Percentiles rank a stretch among this genome's conserved stretches.
Evolutionary conservation across 306 rosid genomes (phyloP).

Genomic region (Oemleria cerasiformis): DNA sequence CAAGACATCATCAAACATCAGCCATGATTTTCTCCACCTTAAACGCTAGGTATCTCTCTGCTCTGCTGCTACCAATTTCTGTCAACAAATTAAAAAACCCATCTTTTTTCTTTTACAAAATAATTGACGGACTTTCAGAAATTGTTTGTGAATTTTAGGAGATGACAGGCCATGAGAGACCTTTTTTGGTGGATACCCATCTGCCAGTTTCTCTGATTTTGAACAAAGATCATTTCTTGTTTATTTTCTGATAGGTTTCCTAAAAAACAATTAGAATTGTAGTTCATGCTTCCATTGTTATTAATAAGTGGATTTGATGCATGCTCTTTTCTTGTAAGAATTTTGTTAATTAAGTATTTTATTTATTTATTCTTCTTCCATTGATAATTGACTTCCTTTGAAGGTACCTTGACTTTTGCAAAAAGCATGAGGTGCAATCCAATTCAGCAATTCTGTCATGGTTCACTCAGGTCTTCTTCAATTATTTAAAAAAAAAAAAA

Average conservation of each 20-base stretch:
- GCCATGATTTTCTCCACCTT: constrained; percentile 12
- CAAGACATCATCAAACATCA: neutral
- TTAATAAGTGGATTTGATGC: neutral
- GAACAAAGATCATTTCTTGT: neutral
- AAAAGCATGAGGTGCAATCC: constrained; percentile 51
- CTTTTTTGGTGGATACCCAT: constrained; percentile 1
- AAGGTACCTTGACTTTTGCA: constrained; percentile 63
- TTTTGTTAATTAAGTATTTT: neutral
- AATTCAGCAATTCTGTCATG: constrained; percentile 39
- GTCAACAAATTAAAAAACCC: neutral
- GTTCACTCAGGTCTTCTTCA: constrained; percentile 30
- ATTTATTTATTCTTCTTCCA: neutral
- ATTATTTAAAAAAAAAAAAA: neutral
- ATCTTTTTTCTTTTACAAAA: neutral
- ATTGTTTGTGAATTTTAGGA: neutral
- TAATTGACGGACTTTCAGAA: neutral
- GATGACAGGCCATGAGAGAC: neutral
- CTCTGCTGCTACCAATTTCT: neutral
- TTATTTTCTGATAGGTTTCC: neutral
- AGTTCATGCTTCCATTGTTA: neutral
- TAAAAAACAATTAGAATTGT: no score
- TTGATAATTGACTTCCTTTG: neutral
- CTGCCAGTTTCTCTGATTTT: neutral
- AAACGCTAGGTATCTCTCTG: constrained; percentile 23
- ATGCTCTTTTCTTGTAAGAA: neutral